Conservation (phyloP, 225 moss, liverwort and hornwort genomes). For the Marchantia paleacea region DNA sequence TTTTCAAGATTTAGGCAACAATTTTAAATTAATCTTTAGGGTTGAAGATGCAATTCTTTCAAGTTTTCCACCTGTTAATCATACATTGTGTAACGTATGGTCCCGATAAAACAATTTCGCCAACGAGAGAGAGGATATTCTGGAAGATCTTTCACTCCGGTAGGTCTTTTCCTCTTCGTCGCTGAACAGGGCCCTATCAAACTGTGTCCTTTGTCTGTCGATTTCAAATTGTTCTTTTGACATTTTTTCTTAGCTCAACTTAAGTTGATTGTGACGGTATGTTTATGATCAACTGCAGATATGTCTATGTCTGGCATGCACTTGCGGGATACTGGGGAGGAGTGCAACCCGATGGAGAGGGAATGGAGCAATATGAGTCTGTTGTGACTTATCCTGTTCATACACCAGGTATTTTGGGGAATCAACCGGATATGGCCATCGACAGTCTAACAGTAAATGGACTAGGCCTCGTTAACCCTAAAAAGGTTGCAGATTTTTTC, state of each 20-base stretch:
- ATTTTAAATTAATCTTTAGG: too few species aligned
- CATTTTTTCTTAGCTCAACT: neutral
- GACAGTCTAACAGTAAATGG: slow-evolving; percentile 91
- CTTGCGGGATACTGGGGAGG: slow-evolving; percentile 98
- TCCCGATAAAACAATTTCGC: too few species aligned
- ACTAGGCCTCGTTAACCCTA: slow-evolving; percentile 73
- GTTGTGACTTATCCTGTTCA: slow-evolving; percentile 75
- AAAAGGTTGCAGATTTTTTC: slow-evolving; percentile 58
- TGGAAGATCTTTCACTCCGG: too few species aligned
- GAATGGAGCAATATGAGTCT: slow-evolving; percentile 62
- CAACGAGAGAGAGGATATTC: too few species aligned
- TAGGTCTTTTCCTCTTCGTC: neutral
- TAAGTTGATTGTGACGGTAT: too few species aligned
- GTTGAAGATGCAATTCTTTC: too few species aligned
- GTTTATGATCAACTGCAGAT: slow-evolving; percentile 43
- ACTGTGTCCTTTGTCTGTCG: too few species aligned
- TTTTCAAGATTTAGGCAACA: neutral
- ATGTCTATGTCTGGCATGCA: slow-evolving; percentile 98
- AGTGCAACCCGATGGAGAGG: slow-evolving; percentile 66
- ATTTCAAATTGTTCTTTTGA: too few species aligned
- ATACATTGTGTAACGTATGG: too few species aligned
- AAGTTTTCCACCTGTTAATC: too few species aligned
- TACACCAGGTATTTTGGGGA: slow-evolving; percentile 75
- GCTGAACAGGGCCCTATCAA: neutral
- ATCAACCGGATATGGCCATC: slow-evolving; percentile 84